A percentile compares a stretch with the other conserved stretches of the same genome.
phyloP scores from a whole-genome alignment of 345 rosid genomes.

The Aquilaria sinensis region DNA sequence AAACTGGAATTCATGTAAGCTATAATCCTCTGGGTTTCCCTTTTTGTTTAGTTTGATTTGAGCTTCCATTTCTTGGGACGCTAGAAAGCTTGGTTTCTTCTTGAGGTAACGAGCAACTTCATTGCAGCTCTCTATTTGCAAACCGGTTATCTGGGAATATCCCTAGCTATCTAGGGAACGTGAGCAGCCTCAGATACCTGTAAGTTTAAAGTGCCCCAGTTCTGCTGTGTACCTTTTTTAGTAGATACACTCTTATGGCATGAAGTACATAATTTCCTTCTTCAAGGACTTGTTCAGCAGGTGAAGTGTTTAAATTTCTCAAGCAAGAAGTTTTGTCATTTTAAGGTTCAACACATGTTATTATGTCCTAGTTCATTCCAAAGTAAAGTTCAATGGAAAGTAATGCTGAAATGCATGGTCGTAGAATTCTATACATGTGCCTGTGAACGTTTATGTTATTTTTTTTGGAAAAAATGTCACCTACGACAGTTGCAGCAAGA shows the following conservation, averaged over 20 bases:
- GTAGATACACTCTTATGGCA: not conserved
- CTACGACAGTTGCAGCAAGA: no score
- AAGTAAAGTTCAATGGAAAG: not conserved
- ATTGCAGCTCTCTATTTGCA: conserved; percentile 32
- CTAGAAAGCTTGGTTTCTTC: not conserved
- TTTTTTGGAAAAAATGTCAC: not conserved
- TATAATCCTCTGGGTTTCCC: conserved; percentile 10
- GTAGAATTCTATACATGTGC: not conserved
- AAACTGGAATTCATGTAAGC: conserved; percentile 40
- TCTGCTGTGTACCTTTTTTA: not conserved
- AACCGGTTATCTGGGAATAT: conserved; percentile 44
- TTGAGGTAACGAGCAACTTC: conserved; percentile 6
- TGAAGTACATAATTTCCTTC: not conserved
- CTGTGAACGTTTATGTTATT: not conserved
- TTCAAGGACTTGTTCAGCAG: not conserved
- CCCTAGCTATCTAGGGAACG: conserved; percentile 30
- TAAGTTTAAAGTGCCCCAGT: conserved; percentile 13
- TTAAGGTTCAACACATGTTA: not conserved
- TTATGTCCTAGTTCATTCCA: not conserved
- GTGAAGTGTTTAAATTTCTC: not conserved
- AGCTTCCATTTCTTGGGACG: conserved; percentile 1
- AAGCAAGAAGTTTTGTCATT: not conserved
- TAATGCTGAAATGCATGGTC: not conserved
- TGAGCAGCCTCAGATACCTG: conserved; percentile 34
- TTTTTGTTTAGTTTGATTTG: not conserved